A percentile compares a stretch with the other conserved stretches of the same genome.
Evolutionary conservation across 225 moss, liverwort and hornwort species (phyloP).

Genomic region (Rhytidiadelphus loreus): DNA sequence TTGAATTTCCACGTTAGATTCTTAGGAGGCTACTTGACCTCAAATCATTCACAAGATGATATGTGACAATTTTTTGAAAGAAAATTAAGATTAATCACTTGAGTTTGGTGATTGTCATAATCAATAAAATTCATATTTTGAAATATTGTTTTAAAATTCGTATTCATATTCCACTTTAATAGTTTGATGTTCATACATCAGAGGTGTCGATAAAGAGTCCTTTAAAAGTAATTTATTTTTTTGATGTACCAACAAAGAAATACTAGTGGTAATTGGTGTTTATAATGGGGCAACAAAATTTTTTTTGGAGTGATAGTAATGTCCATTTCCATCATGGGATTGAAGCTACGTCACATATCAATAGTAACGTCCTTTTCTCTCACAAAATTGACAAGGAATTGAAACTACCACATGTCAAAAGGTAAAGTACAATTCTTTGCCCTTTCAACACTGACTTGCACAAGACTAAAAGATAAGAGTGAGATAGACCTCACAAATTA

Average conservation of each 20-base stretch:
- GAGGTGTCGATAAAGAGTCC: accelerated
- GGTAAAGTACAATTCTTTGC: not conserved
- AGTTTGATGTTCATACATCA: accelerated
- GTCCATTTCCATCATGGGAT: not conserved
- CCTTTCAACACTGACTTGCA: not conserved
- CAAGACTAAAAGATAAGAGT: not conserved
- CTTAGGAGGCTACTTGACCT: no score
- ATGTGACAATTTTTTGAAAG: no score
- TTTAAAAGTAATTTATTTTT: not conserved
- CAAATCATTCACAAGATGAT: no score
- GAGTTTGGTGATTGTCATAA: no score
- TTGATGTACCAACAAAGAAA: no score
- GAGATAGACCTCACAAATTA: not conserved
- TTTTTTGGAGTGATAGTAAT: accelerated
- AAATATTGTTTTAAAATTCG: not conserved
- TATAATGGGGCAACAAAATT: not conserved
- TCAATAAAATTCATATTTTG: not conserved
- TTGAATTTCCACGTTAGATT: no score
- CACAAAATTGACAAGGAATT: not conserved
- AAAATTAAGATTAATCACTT: not conserved
- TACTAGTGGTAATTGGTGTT: not conserved
- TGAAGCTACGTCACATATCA: not conserved
- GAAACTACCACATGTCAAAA: not conserved
- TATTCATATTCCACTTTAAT: not conserved
- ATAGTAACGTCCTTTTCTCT: not conserved